Base-by-base conservation (phyloP, 208 protist species). In the Jaenimonas drosophilae region DNA sequence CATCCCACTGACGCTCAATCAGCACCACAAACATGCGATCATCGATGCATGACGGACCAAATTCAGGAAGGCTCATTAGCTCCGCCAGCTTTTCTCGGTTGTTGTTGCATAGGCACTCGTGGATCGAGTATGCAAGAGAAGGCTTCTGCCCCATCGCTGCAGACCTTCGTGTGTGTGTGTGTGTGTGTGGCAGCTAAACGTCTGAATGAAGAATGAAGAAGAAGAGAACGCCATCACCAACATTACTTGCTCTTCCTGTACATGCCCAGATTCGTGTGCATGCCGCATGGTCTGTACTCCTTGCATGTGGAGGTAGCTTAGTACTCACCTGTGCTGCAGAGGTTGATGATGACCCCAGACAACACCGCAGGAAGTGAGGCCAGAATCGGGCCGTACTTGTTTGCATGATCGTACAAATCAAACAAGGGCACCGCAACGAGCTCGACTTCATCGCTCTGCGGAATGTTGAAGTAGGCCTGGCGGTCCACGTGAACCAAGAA, bases 401-500 rank as follows among this genome's bases (percentile, higher is more conserved):
- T 45, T 2, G 77, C 49, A 36, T 96, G 95, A 23, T 95, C 87
- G 54, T 96, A 94, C 16, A 96, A 49, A 29, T 95, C 87, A 54
- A 94, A 96, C 7, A 96, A 49, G 27, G 91, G 91, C 0, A 88
- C 85, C 1, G 86, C 81, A 24, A 95, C 77, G 20, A 96, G 55
- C 53, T 92, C 65, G 26, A 74, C 64, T n/a, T n/a, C n/a, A 39
- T 88, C 78, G 3, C 58, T 51, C 28, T 80, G 67, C 19, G 67
- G 41, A 27, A 92, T 49, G 11, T 68, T 76, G 25, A 96, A 78
- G 28, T 87, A 64, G 48, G 76, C 67, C 38, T 65, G 69, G 7
- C 77, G 65, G 44, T 79, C 70, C 14, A 94, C 17, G 49, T 87
- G 75, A 0, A 93, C 77, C 4, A 96, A 62, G 57, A 86, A 91